Conservation (phyloP, 1,139 yeast species). For the Ogataea hybrid region DNA sequence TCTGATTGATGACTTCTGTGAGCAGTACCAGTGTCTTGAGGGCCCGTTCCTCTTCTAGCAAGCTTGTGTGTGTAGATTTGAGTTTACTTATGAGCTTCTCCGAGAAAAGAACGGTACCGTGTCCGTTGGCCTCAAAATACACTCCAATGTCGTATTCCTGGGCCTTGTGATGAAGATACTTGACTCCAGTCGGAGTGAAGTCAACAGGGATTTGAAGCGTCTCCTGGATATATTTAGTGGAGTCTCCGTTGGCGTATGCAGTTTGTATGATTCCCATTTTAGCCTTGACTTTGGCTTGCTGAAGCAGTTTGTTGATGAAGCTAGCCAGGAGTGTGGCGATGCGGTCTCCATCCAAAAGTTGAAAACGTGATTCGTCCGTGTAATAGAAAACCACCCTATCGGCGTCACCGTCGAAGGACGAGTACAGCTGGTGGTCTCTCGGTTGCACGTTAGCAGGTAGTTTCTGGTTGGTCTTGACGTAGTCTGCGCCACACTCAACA, state of each 20-base stretch:
- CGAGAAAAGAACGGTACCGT: slow-evolving; percentile 90
- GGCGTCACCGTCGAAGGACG: slow-evolving; percentile 97
- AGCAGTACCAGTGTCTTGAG: slow-evolving; percentile 33
- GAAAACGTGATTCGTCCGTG: slow-evolving; percentile 50
- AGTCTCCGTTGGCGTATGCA: slow-evolving; percentile 95
- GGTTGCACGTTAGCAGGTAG: slow-evolving; percentile 61
- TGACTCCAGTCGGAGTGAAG: slow-evolving; percentile 95
- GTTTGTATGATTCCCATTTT: slow-evolving; percentile 90
- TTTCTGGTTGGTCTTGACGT: slow-evolving; percentile 82
- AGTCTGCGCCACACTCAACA: slow-evolving; percentile 91
- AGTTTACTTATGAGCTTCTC: slow-evolving; percentile 45
- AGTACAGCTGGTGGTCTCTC: slow-evolving; percentile 47
- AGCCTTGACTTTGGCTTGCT: slow-evolving; percentile 31
- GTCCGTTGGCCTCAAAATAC: slow-evolving; percentile 99
- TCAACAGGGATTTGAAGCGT: slow-evolving; percentile 72
- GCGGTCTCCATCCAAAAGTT: slow-evolving; percentile 89
- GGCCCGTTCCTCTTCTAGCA: slow-evolving; percentile 29
- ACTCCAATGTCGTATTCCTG: slow-evolving; percentile 84
- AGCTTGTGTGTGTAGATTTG: slow-evolving; percentile 24
- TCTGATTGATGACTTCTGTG: slow-evolving; percentile 75
- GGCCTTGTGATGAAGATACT: slow-evolving; percentile 88
- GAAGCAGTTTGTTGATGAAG: slow-evolving; percentile 22
- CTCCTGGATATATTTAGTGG: slow-evolving; percentile 68
- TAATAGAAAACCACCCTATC: slow-evolving; percentile 91
- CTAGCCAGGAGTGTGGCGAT: slow-evolving; percentile 80